Evolutionary conservation across 73 alveolate species (phyloP).

Genomic region (Tetrahymena malaccensis): DNA sequence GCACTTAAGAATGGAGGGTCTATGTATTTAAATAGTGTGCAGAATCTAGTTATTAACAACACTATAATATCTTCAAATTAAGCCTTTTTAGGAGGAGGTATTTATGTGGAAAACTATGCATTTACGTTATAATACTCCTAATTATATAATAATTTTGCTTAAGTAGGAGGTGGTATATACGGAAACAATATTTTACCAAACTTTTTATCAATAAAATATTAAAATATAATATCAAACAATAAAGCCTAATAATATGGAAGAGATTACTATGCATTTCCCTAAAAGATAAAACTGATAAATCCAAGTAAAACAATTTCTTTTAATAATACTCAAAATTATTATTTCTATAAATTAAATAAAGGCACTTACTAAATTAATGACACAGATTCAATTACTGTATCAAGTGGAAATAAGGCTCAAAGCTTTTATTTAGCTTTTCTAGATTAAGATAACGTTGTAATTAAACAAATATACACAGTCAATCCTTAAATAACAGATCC

Average conservation of each 20-base stretch:
- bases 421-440: neutral
- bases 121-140: neutral
- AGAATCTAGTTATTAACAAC: neutral
- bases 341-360: neutral
- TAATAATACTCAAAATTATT: neutral
- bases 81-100: neutral
- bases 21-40: neutral
- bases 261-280: neutral
- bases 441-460: neutral
- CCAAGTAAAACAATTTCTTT: neutral
- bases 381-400: neutral
- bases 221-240: neutral
- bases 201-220: neutral
- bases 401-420: neutral
- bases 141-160: neutral
- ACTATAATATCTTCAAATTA: neutral
- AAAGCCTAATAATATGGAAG: neutral
- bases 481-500: neutral
- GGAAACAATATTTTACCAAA: neutral
- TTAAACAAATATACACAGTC: neutral
- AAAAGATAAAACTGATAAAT: neutral
- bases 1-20: neutral
- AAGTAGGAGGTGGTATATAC: neutral
- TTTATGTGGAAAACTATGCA: neutral
- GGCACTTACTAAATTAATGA: neutral